Base-by-base conservation (phyloP, 495 filamentous ascomycete genomes). In the Aspergillus hancockii region DNA sequence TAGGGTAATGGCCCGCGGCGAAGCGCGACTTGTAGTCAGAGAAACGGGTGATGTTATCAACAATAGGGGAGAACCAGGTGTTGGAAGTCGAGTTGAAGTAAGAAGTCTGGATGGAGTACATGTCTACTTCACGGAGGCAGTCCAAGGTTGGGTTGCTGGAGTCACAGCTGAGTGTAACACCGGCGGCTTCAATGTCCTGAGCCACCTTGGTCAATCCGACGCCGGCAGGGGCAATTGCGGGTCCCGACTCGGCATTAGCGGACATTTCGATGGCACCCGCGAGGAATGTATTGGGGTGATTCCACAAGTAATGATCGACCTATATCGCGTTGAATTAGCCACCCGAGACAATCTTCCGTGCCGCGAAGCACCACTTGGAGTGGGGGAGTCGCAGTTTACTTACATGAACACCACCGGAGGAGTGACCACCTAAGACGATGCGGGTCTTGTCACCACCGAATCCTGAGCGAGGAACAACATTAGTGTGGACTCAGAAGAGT, bases 241-340 rank as follows among this genome's bases (percentile, higher is more conserved):
- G 67, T 31, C 67, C 67, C 5, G 67, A 69, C 38, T 61, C 40
- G 16, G 67, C 63, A 31, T 69, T 69, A 54, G 66, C 66, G 18
- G 67, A 69, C 67, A 69, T 66, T 54, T 69, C 67, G 12, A 69
- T 63, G 22, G 67, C 67, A 49, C 67, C 63, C 22, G 67, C 67
- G 28, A 69, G 41, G 63, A 66, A 66, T 57, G 67, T 69, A 6
- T 61, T 36, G 3, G 67, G 67, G 41, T 69, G 67, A 22, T 58
- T 69, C 67, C 67, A 69, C 59, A 69, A 61, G 32, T 69, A 69
- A 64, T 69, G 57, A 46, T 69, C 67, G 45, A 69, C 41, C 41
- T 45, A 18, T 13, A 43, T 13, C 31, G 10, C 31, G 6, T 6
- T 32, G 31, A 43, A 43, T 43, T 43, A 43, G 38, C 38, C n/a